Conservation (phyloP, 352 stramenopile species). For the Phytopythium boreale region DNA sequence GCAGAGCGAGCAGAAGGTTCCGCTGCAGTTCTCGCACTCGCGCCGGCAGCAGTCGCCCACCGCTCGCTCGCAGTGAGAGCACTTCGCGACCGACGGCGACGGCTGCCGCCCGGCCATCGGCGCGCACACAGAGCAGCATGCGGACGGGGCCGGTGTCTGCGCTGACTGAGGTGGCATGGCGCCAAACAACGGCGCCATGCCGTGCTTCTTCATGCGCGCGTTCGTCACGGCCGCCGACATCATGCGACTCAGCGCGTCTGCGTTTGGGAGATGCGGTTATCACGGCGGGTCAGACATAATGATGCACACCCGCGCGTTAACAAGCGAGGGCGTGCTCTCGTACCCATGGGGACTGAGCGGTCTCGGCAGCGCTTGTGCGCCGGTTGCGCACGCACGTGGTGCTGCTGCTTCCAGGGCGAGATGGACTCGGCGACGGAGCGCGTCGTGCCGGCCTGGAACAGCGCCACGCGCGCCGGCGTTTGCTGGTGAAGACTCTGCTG, state of each 20-base stretch:
- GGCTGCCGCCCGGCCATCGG: conserved; percentile 15
- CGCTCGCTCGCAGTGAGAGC: conserved; percentile 58
- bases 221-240: conserved; percentile 72
- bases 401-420: conserved; percentile 53
- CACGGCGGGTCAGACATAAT: no score
- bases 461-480: conserved; percentile 6
- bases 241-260: conserved; percentile 72
- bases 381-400: conserved; percentile 11
- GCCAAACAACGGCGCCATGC: conserved; percentile 42
- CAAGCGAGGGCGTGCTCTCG: not conserved
- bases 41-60: conserved; percentile 60
- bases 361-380: conserved; percentile 59
- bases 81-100: conserved; percentile 23
- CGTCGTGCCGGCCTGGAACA: conserved; percentile 6
- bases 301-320: no score
- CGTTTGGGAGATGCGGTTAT: not conserved
- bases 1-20: conserved; percentile 72
- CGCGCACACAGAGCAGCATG: conserved; percentile 40
- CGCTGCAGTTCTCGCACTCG: conserved; percentile 54
- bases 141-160: not conserved
- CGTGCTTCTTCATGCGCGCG: conserved; percentile 68
- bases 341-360: conserved; percentile 68
- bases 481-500: conserved; percentile 9
- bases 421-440: conserved; percentile 20
- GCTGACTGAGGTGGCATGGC: conserved; percentile 3